phyloP scores from a whole-genome alignment of 2,329 filamentous ascomycete species.

The Acephala macrosclerotiorum region DNA sequence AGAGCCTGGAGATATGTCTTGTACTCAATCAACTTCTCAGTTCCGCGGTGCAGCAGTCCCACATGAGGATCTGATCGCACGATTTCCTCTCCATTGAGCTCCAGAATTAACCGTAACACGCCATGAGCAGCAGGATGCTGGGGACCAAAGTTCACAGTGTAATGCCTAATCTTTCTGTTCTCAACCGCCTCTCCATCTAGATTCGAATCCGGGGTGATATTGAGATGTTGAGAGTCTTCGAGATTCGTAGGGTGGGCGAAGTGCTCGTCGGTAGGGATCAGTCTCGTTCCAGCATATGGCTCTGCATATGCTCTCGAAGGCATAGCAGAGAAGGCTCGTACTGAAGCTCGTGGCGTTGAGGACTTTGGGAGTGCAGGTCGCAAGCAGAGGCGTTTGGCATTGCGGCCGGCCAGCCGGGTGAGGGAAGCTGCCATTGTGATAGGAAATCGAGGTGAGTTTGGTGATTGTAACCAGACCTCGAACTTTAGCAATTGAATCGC shows the following conservation, averaged over 20 bases:
- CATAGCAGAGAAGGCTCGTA: slow-evolving; percentile 72
- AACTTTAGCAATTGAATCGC: slow-evolving; percentile 33
- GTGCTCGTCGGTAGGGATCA: slow-evolving; percentile 66
- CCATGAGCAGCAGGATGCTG: slow-evolving; percentile 99
- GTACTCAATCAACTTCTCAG: slow-evolving; percentile 99
- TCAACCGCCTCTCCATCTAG: slow-evolving; percentile 54
- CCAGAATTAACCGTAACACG: slow-evolving; percentile 95
- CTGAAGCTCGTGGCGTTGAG: slow-evolving; percentile 46
- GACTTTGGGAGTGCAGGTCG: slow-evolving; percentile 48
- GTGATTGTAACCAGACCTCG: slow-evolving; percentile 36
- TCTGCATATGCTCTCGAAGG: slow-evolving; percentile 68
- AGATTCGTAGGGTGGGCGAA: slow-evolving; percentile 61
- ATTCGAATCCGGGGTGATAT: slow-evolving; percentile 46
- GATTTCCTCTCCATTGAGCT: slow-evolving; percentile 98
- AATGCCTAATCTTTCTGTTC: slow-evolving; percentile 92
- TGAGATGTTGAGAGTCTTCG: slow-evolving; percentile 50
- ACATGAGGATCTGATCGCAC: slow-evolving; percentile 96
- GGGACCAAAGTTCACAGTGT: slow-evolving; percentile 99
- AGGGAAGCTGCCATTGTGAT: slow-evolving; percentile 74
- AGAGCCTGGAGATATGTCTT: slow-evolving; percentile 98
- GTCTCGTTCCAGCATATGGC: slow-evolving; percentile 56
- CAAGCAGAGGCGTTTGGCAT: slow-evolving; percentile 72
- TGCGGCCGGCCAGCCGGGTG: slow-evolving; percentile 75
- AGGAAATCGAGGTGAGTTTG: slow-evolving; percentile 30
- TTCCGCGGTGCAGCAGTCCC: slow-evolving; percentile 93